These are phyloP conservation scores for Exophiala viscosa DNA, from an alignment of 2,329 filamentous ascomycete species.

Conservation along the genomic window DNA sequence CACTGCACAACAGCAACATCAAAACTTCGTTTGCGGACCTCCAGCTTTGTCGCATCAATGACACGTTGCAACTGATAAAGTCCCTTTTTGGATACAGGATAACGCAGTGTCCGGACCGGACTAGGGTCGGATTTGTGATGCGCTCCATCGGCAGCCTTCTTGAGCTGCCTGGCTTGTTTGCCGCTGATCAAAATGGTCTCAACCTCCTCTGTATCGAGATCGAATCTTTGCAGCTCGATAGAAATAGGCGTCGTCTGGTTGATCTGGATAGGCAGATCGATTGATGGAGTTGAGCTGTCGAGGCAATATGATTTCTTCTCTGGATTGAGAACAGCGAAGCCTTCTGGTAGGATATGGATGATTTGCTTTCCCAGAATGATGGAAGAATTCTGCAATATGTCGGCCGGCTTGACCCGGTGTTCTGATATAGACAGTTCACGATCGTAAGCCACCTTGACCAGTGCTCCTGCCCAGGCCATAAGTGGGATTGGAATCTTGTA, in stretches of 20 bases:
- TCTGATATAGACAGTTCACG: slow-evolving; percentile 92
- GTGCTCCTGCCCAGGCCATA: slow-evolving; percentile 65
- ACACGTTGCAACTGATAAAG: slow-evolving; percentile 82
- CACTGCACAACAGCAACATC: slow-evolving; percentile 84
- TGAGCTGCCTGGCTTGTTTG: slow-evolving; percentile 71
- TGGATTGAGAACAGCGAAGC: slow-evolving; percentile 86
- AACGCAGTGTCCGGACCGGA: slow-evolving; percentile 64
- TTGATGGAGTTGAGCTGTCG: slow-evolving; percentile 57
- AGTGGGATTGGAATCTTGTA: slow-evolving; percentile 81
- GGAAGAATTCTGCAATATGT: slow-evolving; percentile 85
- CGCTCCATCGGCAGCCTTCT: slow-evolving; percentile 64
- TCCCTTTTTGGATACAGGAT: slow-evolving; percentile 77
- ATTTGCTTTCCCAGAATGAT: slow-evolving; percentile 95
- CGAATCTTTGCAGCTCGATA: slow-evolving; percentile 83
- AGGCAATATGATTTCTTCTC: slow-evolving; percentile 78
- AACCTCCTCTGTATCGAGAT: slow-evolving; percentile 74
- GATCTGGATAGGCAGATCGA: slow-evolving; percentile 78
- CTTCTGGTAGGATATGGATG: slow-evolving; percentile 95
- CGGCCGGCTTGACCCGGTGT: slow-evolving; percentile 79
- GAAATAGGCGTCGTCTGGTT: slow-evolving; percentile 87
- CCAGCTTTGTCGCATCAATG: slow-evolving; percentile 87
- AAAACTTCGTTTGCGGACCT: slow-evolving; percentile 72
- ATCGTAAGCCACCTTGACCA: slow-evolving; percentile 82
- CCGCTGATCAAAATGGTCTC: slow-evolving; percentile 73
- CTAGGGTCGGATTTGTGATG: slow-evolving; percentile 47